Evolutionary conservation across 2,329 filamentous ascomycete genomes (phyloP).

Genomic region (Ceratocystis albifundus): DNA sequence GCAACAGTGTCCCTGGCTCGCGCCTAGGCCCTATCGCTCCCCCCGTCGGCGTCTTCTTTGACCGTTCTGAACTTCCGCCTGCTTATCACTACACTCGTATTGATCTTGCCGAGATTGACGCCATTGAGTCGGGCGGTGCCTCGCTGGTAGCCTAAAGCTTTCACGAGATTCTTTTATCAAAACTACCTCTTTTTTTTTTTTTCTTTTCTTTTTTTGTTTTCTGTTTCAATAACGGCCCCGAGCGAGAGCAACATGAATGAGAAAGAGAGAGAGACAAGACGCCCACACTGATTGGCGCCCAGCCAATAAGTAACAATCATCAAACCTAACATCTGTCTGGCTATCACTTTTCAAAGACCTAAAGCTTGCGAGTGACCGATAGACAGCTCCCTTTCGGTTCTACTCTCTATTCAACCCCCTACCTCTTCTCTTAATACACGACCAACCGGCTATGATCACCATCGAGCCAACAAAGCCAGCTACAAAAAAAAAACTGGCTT

Average conservation of each 20-base stretch:
- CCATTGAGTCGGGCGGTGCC: slow-evolving; percentile 85
- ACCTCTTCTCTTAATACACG: neutral
- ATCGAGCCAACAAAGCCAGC: too few species aligned
- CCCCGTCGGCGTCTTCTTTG: slow-evolving; percentile 67
- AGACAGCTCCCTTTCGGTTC: too few species aligned
- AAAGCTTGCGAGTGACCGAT: too few species aligned
- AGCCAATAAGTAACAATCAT: neutral
- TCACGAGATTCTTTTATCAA: neutral
- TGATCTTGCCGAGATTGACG: slow-evolving; percentile 79
- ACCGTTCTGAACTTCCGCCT: slow-evolving; percentile 73
- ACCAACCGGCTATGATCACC: neutral
- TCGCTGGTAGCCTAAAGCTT: slow-evolving; percentile 30
- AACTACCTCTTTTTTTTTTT: neutral
- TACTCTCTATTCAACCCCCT: too few species aligned
- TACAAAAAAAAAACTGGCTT: too few species aligned
- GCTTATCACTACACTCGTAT: slow-evolving; percentile 70
- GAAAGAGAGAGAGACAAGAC: neutral
- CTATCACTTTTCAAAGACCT: too few species aligned
- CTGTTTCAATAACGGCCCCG: neutral
- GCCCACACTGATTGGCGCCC: neutral
- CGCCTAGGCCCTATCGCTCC: slow-evolving; percentile 62
- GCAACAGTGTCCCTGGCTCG: slow-evolving; percentile 54
- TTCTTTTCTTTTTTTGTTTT: neutral
- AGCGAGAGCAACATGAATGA: neutral
- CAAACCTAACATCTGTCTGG: too few species aligned